Evolutionary conservation across 768 basidiomycete species (phyloP).

Genomic region (Leccinellum rugosiceps): DNA sequence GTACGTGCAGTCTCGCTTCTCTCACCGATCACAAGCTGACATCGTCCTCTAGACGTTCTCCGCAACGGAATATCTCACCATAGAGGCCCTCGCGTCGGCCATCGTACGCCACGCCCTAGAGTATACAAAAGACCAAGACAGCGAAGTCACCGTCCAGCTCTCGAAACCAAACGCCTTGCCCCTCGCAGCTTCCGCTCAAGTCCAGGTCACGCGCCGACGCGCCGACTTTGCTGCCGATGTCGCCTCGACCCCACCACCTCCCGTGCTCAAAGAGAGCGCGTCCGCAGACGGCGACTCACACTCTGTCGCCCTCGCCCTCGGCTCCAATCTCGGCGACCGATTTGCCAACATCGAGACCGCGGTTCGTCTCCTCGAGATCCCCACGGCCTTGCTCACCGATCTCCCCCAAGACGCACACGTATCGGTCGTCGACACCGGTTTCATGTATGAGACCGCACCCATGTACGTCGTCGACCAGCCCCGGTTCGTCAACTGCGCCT

Average conservation of each 20-base stretch:
- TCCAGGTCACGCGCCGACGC: conserved; percentile 52
- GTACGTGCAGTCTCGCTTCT: not conserved
- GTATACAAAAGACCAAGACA: conserved; percentile 16
- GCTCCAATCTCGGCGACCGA: conserved; percentile 88
- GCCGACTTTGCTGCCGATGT: conserved; percentile 32
- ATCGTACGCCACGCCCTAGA: conserved; percentile 48
- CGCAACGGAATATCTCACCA: conserved; percentile 52
- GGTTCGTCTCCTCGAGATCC: conserved; percentile 63
- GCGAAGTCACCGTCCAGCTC: conserved; percentile 49
- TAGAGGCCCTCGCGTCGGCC: conserved; percentile 66
- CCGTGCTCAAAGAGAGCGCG: not conserved
- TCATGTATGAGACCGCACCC: conserved; percentile 88
- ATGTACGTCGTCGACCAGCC: conserved; percentile 97
- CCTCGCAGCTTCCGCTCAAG: conserved; percentile 61
- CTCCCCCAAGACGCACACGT: conserved; percentile 27
- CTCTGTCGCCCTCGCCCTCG: conserved; percentile 70
- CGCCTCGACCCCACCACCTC: not conserved
- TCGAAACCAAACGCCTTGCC: conserved; percentile 72
- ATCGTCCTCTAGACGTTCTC: conserved; percentile 41
- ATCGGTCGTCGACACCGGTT: conserved; percentile 71
- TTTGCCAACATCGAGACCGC: conserved; percentile 80
- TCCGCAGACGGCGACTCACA: conserved; percentile 13
- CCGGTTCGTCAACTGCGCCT: conserved; percentile 86
- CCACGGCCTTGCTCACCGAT: conserved; percentile 28
- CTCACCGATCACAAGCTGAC: not conserved